Evolutionary conservation across 2,329 filamentous ascomycete species (phyloP).

Genomic region (Hypoxylon sp.): DNA sequence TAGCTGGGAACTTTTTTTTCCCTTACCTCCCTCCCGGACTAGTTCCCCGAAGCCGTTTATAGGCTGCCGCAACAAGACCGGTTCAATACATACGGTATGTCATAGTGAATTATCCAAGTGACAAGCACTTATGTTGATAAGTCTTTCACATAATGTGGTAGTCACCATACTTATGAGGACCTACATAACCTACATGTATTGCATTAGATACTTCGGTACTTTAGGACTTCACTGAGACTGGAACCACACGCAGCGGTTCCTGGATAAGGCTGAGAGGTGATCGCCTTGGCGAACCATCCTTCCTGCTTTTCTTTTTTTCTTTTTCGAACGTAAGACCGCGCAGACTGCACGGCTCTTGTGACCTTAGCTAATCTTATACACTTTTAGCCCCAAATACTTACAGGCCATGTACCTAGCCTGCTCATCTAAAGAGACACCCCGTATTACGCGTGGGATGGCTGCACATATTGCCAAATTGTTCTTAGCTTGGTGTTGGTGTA

Average conservation of each 20-base stretch:
- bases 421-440: conserved; percentile 26
- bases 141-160: not conserved
- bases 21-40: not conserved
- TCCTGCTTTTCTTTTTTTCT: conserved; percentile 6
- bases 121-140: not conserved
- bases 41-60: not conserved
- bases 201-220: not conserved
- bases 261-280: conserved; percentile 36
- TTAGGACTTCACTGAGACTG: not conserved
- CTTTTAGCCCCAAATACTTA: conserved; percentile 24
- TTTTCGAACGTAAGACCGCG: not conserved
- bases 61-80: conserved; percentile 8
- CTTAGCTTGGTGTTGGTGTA: conserved; percentile 10
- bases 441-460: conserved; percentile 11
- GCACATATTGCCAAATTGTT: conserved; percentile 24
- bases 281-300: conserved; percentile 31
- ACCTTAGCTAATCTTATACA: conserved; percentile 32
- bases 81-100: conserved; percentile 8
- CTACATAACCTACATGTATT: no score
- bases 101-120: not conserved
- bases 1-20: not conserved
- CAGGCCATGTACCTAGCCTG: not conserved
- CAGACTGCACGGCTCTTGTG: conserved; percentile 19
- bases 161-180: no score
- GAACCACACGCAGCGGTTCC: not conserved